These are phyloP conservation scores for Tribonema minus DNA, from an alignment of 108 stramenopile genomes.

Conservation along the genomic window DNA sequence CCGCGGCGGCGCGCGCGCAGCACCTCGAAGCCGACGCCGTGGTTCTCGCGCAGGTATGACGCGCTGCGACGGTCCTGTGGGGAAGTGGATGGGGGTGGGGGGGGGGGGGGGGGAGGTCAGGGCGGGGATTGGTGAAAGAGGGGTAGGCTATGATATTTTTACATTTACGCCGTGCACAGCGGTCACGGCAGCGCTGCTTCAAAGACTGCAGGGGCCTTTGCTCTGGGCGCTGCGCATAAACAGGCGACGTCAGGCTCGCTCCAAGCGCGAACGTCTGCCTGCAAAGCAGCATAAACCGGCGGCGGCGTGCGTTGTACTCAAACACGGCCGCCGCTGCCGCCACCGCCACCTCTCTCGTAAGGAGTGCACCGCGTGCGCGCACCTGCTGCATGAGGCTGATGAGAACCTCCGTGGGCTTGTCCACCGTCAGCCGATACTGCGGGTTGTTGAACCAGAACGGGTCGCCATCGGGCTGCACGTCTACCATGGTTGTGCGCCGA, in stretches of 20 bases:
- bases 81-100: background rate
- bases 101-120: background rate
- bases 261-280: background rate
- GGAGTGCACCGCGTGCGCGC: background rate
- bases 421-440: constrained; percentile 47
- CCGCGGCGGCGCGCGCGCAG: constrained; percentile 11
- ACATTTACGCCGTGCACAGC: no score
- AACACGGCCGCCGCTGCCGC: background rate
- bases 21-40: constrained; percentile 50
- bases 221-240: background rate
- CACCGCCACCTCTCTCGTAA: background rate
- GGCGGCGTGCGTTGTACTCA: background rate
- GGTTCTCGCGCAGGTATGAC: constrained; percentile 44
- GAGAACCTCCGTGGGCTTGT: constrained; percentile 37
- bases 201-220: background rate
- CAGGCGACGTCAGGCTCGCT: background rate
- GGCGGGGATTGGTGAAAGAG: background rate
- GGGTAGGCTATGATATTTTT: no score
- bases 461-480: constrained; percentile 48
- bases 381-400: constrained; percentile 52
- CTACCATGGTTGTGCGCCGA: constrained; percentile 37
- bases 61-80: constrained; percentile 30
- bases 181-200: background rate
- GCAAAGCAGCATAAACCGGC: background rate
- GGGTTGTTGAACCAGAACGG: constrained; percentile 65